Conservation (phyloP, 306 rosid species). For the Quercus wislizeni region DNA sequence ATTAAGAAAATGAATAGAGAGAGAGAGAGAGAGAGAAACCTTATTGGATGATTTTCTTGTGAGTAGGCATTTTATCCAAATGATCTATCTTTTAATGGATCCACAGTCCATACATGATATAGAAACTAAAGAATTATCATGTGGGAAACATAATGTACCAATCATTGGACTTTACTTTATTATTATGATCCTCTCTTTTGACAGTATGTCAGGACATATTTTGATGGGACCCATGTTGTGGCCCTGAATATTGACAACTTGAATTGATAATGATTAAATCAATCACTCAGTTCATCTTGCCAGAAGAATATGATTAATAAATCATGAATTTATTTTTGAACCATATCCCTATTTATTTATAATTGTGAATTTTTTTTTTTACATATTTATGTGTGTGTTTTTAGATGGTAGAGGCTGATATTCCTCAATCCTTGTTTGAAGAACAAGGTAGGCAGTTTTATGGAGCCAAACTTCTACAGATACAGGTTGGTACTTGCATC, state of each 20-base stretch:
- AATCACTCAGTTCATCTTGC: neutral
- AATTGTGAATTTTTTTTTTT: neutral
- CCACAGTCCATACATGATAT: neutral
- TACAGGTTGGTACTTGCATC: conserved; percentile 57
- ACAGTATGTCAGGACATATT: neutral
- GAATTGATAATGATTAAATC: neutral
- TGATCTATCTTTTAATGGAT: conserved; percentile 4
- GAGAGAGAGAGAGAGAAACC: neutral
- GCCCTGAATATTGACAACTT: neutral
- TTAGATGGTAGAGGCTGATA: conserved; percentile 85
- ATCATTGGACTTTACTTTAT: neutral
- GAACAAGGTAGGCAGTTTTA: conserved; percentile 96
- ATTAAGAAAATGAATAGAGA: neutral
- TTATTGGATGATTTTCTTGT: neutral
- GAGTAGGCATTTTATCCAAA: neutral
- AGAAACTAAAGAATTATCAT: neutral
- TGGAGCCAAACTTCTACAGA: conserved; percentile 80
- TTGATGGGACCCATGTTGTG: neutral
- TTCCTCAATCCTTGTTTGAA: conserved; percentile 85
- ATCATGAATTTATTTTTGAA: neutral
- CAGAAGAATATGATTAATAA: neutral
- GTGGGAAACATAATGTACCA: neutral
- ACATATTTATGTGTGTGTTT: neutral
- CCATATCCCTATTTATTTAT: neutral
- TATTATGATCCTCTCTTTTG: neutral